Evolutionary conservation across 768 basidiomycete genomes (phyloP), one percentile per base, ranked within the genome.

Genomic region (Porphyrellus cyaneotinctus): DNA sequence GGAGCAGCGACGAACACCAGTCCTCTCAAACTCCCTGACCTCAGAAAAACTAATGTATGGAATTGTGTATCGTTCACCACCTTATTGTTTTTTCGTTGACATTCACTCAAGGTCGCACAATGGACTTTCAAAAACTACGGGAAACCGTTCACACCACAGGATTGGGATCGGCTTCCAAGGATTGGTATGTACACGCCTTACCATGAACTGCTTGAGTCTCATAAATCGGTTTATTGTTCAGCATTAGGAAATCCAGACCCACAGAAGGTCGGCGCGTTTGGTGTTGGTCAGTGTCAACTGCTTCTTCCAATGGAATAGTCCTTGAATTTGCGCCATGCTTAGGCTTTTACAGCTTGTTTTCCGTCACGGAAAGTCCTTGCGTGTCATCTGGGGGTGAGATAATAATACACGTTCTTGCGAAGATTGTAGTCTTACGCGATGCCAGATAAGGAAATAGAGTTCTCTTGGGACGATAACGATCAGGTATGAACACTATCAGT

Each of bases 301-400:
- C 12, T 9, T 12, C 14, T 18, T 6, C 15, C 18, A 18, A 41
- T 14, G 2, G 7, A 20, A 31, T 8, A 18, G 24, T 24, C 3
- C 2, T 30, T 20, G 20, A 37, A 18, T 9, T 8, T 1, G 2
- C n/a, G 13, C 11, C 15, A 2, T 31, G n/a, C 7, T 23, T n/a
- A 82, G 82, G 83, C 4, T 86, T 88, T 66, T 88, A 88, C 63
- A 85, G 84, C 57, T 61, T 89, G 17, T 89, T 91, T 62, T 89
- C 87, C 0, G 80, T 88, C 0, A 89, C 88, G 2, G 88, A 91
- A 49, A 82, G 84, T 57, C 88, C 88, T 0, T 83, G 83, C 60
- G 87, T 91, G 1, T 85, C 78, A 12, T 89, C 87, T 13, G 87
- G 85, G 69, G 80, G 85, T 85, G 62, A 30, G 49, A 4, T 26